Conservation (phyloP, 768 basidiomycete species). For the Termitomyces sp. region DNA sequence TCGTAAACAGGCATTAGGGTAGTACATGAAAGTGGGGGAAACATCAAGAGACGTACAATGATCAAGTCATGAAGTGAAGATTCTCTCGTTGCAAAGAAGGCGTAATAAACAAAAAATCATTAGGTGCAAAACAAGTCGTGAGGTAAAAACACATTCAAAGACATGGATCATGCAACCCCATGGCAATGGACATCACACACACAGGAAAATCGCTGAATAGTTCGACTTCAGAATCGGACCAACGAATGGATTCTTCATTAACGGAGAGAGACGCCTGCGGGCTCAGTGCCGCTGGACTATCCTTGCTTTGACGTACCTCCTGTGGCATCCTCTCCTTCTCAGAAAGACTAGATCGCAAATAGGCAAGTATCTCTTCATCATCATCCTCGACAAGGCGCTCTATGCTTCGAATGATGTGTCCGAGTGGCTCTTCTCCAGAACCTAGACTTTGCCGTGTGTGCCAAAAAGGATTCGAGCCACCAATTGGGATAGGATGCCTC, state of each 20-base stretch:
- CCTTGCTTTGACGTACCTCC: not conserved
- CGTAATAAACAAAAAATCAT: not conserved
- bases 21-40: not conserved
- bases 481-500: not conserved
- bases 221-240: not conserved
- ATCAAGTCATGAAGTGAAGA: not conserved
- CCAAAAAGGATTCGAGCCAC: conserved; percentile 1
- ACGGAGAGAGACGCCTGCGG: not conserved
- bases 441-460: too few relatives aligned
- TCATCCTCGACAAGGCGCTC: conserved; percentile 1
- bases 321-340: not conserved
- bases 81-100: not conserved
- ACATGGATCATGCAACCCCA: conserved; percentile 10
- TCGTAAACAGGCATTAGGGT: not conserved
- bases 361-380: conserved; percentile 4
- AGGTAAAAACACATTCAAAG: not conserved
- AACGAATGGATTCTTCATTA: not conserved
- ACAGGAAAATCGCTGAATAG: conserved; percentile 10
- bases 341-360: not conserved
- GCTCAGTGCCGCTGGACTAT: not conserved
- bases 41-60: not conserved
- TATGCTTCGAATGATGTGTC: not conserved
- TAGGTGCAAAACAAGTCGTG: not conserved
- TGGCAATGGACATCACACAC: conserved; percentile 15
- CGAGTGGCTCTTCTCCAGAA: not conserved